Evolutionary conservation across 2,329 filamentous ascomycete genomes (phyloP).

Genomic region (Purpureocillium lavendulum): DNA sequence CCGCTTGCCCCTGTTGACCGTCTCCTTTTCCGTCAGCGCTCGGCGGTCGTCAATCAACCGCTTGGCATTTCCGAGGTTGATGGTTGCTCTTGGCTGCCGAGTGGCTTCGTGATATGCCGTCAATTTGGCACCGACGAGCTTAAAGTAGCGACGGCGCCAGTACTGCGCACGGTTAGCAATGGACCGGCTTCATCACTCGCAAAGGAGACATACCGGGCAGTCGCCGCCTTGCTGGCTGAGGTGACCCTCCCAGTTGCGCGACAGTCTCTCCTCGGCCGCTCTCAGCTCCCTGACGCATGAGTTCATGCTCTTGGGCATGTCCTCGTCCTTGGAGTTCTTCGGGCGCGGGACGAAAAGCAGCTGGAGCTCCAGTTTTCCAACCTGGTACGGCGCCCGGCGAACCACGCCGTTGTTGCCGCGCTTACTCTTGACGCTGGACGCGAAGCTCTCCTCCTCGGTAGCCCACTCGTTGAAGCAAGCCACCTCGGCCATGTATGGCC

Average conservation of each 20-base stretch:
- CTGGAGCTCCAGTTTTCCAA: constrained; percentile 90
- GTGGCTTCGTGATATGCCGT: constrained; percentile 96
- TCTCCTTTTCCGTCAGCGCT: constrained; percentile 75
- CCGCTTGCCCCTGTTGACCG: constrained; percentile 66
- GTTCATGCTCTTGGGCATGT: constrained; percentile 99
- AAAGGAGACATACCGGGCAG: constrained; percentile 67
- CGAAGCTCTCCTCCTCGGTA: constrained; percentile 68
- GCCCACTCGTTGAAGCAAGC: constrained; percentile 99
- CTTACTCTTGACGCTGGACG: constrained; percentile 93
- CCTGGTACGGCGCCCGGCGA: constrained; percentile 87
- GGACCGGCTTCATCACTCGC: not conserved
- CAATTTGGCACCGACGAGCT: constrained; percentile 80
- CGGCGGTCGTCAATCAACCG: constrained; percentile 90
- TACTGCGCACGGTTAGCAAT: constrained; percentile 54
- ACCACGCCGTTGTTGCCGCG: constrained; percentile 62
- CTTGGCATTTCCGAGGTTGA: constrained; percentile 88
- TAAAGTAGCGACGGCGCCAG: constrained; percentile 97
- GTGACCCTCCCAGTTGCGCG: constrained; percentile 76
- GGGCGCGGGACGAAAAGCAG: constrained; percentile 91
- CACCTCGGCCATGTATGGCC: constrained; percentile 79
- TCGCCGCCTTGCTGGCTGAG: constrained; percentile 96
- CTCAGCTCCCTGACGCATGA: constrained; percentile 89
- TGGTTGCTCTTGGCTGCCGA: constrained; percentile 88
- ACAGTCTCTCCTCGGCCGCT: constrained; percentile 73
- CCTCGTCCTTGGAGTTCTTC: constrained; percentile 77